Evolutionary conservation across 2,329 filamentous ascomycete genomes (phyloP).

Genomic region (Lanzia echinophila): DNA sequence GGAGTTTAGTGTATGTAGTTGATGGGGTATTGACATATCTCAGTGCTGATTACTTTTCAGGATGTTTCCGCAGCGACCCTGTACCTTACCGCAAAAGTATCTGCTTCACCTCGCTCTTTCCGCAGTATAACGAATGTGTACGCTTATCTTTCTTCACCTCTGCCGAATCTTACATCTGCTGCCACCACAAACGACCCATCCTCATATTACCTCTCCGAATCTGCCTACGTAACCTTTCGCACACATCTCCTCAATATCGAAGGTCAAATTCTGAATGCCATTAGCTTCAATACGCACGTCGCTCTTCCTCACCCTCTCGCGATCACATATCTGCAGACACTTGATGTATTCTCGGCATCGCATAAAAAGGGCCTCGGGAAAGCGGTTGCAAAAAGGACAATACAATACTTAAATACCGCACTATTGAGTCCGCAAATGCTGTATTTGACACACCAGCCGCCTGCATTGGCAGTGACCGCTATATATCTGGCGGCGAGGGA

Average conservation of each 20-base stretch:
- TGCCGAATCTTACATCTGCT: conserved; percentile 35
- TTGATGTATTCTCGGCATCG: conserved; percentile 53
- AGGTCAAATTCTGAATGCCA: conserved; percentile 63
- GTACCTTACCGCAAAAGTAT: conserved; percentile 78
- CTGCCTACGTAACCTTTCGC: conserved; percentile 60
- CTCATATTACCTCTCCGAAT: conserved; percentile 65
- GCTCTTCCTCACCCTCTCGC: conserved; percentile 79
- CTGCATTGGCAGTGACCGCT: conserved; percentile 75
- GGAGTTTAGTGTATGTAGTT: conserved; percentile 41
- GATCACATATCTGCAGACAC: conserved; percentile 85
- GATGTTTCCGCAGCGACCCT: conserved; percentile 75
- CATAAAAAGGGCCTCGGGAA: conserved; percentile 34
- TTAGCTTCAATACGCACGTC: conserved; percentile 80
- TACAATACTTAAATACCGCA: conserved; percentile 79
- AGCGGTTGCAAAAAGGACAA: conserved; percentile 54
- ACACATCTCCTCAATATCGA: conserved; percentile 65
- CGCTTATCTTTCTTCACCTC: conserved; percentile 64
- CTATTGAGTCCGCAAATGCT: conserved; percentile 82
- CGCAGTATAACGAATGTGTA: conserved; percentile 82
- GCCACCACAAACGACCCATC: conserved; percentile 36
- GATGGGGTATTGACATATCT: not conserved
- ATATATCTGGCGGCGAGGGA: conserved; percentile 87
- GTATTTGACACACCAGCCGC: conserved; percentile 87
- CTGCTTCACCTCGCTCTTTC: conserved; percentile 66
- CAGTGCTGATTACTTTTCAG: conserved; percentile 36